These are phyloP conservation scores for Teunomyces stri DNA, from an alignment of 805 yeast species.

Conservation along the genomic window DNA sequence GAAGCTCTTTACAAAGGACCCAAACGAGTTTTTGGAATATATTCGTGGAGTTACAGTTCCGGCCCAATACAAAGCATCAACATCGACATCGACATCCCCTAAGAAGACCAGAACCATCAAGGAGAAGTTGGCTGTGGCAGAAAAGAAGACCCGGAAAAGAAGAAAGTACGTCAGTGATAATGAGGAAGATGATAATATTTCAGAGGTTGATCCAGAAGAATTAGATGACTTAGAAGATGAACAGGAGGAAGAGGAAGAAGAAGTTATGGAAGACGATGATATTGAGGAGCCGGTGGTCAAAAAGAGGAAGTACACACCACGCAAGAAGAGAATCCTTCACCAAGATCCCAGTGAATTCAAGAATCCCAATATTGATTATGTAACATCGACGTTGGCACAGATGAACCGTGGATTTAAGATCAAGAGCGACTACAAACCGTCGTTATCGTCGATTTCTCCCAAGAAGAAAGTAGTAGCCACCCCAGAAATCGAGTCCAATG, in stretches of 20 bases:
- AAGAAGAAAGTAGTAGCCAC: conserved; percentile 5
- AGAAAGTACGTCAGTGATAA: not conserved
- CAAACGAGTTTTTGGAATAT: conserved; percentile 27
- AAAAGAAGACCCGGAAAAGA: not conserved
- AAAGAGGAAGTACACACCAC: conserved; percentile 6
- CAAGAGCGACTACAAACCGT: conserved; percentile 18
- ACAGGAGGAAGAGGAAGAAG: conserved; percentile 19
- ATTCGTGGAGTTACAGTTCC: conserved; percentile 28
- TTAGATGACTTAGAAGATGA: conserved; percentile 15
- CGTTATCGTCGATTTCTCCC: conserved; percentile 19
- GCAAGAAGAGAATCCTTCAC: conserved; percentile 7
- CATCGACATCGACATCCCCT: conserved; percentile 6
- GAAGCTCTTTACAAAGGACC: conserved; percentile 20
- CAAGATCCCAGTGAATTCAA: conserved; percentile 17
- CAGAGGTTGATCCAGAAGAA: not conserved
- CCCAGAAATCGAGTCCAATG: conserved; percentile 18
- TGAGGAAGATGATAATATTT: not conserved
- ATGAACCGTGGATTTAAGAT: conserved; percentile 24
- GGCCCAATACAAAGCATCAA: conserved; percentile 18
- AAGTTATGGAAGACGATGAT: conserved; percentile 14
- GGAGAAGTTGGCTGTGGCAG: conserved; percentile 4
- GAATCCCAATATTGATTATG: conserved; percentile 13
- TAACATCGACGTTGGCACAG: conserved; percentile 18
- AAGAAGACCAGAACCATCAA: conserved; percentile 4
- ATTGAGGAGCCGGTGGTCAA: conserved; percentile 7